Conservation (phyloP, 129 eudicot genomes). For the Helianthus tuberosus region DNA sequence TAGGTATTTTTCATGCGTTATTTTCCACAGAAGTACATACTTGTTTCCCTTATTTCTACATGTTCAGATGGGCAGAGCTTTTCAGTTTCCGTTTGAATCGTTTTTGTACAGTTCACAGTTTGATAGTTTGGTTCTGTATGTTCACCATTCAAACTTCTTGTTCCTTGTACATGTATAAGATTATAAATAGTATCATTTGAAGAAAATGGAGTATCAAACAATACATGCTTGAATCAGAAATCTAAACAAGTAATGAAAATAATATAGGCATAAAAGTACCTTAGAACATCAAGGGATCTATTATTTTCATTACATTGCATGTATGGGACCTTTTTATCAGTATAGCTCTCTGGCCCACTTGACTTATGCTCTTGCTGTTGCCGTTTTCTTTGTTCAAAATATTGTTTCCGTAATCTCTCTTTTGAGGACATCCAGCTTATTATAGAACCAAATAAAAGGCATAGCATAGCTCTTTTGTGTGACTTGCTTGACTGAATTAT, state of each 20-base stretch:
- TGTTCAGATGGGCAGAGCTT: conserved; percentile 40
- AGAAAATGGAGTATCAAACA: conserved; percentile 15
- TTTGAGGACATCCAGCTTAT: conserved; percentile 19
- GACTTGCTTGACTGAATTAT: conserved; percentile 87
- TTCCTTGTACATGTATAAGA: conserved; percentile 36
- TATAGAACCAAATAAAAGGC: conserved; percentile 25
- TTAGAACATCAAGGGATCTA: conserved; percentile 78
- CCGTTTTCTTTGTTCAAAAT: conserved; percentile 84
- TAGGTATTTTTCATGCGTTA: no score
- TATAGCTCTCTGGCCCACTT: conserved; percentile 40
- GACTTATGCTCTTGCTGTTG: conserved; percentile 47
- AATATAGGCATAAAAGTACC: conserved; percentile 44
- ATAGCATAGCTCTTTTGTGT: conserved; percentile 66
- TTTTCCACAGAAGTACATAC: conserved; percentile 54
- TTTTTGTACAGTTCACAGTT: conserved; percentile 34
- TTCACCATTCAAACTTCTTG: conserved; percentile 36
- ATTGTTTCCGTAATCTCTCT: conserved; percentile 40
- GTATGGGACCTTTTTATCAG: conserved; percentile 43
- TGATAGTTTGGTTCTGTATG: conserved; percentile 35
- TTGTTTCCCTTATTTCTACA: conserved; percentile 40
- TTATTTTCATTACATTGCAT: conserved; percentile 38
- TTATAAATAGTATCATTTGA: conserved; percentile 13
- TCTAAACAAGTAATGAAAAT: not conserved
- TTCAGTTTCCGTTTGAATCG: conserved; percentile 28
- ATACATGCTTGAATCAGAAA: conserved; percentile 14